Evolutionary conservation across 164 flowering plant genomes (phyloP).

Genomic region (Macadamia tetraphylla): DNA sequence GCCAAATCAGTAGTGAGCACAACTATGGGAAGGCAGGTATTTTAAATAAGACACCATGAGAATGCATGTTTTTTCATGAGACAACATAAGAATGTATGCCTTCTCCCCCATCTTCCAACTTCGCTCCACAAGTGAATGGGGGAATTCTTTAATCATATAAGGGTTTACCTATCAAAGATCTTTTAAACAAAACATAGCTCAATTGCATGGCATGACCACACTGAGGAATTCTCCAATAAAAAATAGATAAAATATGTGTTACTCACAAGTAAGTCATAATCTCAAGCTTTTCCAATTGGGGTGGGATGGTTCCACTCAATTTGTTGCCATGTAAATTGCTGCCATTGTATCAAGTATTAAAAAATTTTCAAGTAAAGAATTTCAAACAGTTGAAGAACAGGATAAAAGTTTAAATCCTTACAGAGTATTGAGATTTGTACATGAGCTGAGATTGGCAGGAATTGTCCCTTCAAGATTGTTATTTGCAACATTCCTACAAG

Average conservation of each 20-base stretch:
- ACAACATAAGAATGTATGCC: not conserved
- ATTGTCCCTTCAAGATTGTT: conserved; percentile 88
- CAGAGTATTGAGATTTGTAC: conserved; percentile 90
- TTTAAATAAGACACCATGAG: not conserved
- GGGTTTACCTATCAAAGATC: not conserved
- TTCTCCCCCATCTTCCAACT: not conserved
- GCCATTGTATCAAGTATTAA: conserved; percentile 16
- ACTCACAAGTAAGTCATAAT: conserved; percentile 85
- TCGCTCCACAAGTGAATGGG: not conserved
- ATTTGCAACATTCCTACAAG: conserved; percentile 78
- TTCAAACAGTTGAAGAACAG: conserved; percentile 1
- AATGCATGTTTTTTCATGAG: not conserved
- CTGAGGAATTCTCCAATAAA: not conserved
- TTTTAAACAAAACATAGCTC: not conserved
- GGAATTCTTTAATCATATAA: too few species aligned
- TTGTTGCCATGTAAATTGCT: conserved; percentile 76
- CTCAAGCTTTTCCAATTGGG: conserved; percentile 58
- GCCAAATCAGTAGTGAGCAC: too few species aligned
- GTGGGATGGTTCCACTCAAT: conserved; percentile 79
- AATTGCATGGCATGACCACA: not conserved
- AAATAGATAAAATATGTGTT: not conserved
- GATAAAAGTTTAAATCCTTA: conserved; percentile 25
- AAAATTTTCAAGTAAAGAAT: not conserved
- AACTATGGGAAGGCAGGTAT: not conserved
- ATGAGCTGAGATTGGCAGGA: conserved; percentile 84